Evolutionary conservation across 148 eudicot species (phyloP), one percentile per base, ranked within the genome.

Genomic region (Fallopia convolvulus): DNA sequence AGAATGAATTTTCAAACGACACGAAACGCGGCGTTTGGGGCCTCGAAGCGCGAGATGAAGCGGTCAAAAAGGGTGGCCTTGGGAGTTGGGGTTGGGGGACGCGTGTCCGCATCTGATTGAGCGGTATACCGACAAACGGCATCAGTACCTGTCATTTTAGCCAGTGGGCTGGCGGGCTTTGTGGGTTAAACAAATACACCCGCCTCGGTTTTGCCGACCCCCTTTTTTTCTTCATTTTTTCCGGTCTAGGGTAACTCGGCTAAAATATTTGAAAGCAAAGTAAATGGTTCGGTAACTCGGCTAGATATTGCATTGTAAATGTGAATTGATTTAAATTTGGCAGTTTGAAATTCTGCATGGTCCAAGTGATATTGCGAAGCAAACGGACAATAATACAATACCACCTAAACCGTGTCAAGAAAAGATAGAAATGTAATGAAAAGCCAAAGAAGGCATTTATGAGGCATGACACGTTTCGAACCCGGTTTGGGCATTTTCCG

Each of bases 191-290:
- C 0, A 50, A 56, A 8, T 56, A 23, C 36, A 30, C 30, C 68
- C 68, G 68, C 68, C 68, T 61, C 68, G 68, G 68, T 61, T 61
- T 61, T 61, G 17, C 68, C 33, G 68, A 23, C 13, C 61, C 33
- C 14, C 15, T 23, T 30, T 23, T 61, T 61, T 61, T 23, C 3
- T 3, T 3, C 2, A 26, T 8, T 26, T 21, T 8, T 1, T 33
- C 39, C 68, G 36, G 68, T 26, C 26, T 61, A 26, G 2, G 68
- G 68, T 11, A 23, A 30, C 53, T 15, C 53, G 53, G 14, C 15
- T 26, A 49, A 49, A 17, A 12, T 10, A 49, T 12, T 49, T 26
- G 30, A 26, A 26, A 26, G 30, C 30, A 26, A 26, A 26, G 30
- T 26, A 26, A 26, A 26, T 26, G 30, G 30, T 26, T 26, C 30